Base-by-base conservation (phyloP, 371 early-diverging fungal species). In the Apophysomyces variabilis region DNA sequence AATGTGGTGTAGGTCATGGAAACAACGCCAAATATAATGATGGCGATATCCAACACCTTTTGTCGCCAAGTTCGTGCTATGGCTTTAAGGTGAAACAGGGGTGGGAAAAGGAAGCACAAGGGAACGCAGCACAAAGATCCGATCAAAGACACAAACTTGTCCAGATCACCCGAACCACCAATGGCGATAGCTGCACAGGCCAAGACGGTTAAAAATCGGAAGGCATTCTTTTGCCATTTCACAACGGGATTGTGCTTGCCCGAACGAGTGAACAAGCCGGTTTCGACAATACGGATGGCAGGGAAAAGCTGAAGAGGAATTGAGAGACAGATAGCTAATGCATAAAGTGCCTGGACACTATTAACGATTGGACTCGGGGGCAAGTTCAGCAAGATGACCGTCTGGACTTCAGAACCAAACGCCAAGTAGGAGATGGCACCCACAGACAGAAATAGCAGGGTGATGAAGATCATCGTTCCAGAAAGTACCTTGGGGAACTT, bases 301-400 rank as follows among this genome's bases (percentile, higher is more conserved):
- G 96, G 95, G 79, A 94, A 96, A n/a, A 93, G 80, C 43, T 89
- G 89, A 12, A 96, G 76, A 4, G 96, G 95, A 65, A 93, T 93
- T 4, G 93, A 90, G 6, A 94, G 74, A 74, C 91, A 83, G 63
- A 96, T 94, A 18, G 96, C 95, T 36, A 94, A 64, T 5, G 92
- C 91, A 74, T 96, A 96, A 14, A 94, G 70, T 35, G 83, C 83
- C 66, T 93, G 94, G 1, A 95, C 80, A 13, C 82, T 71, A 65
- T 85, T 84, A 36, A 90, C 89, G 7, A 81, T 32, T 7, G 78
- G 77, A 12, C 83, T 84, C 9, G 80, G 79, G 1, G 94, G 95
- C 66, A 95, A 68, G 72, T 93, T 94, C 21, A 93, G 74, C 57
- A 94, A 72, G 5, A 95, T 87, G 18, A 93, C 90, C 0, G 96